These are phyloP conservation scores for Fagopyrum esculentum DNA, from an alignment of 148 eudicot species.

Conservation along the genomic window DNA sequence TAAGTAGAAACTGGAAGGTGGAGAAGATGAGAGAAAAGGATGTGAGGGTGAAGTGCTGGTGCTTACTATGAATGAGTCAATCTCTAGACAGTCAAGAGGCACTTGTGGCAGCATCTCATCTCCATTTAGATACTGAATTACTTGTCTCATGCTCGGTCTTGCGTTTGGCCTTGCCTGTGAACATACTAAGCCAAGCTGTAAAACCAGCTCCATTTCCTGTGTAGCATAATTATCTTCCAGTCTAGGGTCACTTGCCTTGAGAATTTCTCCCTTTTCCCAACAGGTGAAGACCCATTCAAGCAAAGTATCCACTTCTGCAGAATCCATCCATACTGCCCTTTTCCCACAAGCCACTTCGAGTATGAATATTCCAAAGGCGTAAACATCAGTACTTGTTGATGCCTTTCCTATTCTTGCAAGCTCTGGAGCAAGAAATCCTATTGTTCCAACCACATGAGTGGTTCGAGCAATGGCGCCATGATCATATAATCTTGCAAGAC, in stretches of 20 bases:
- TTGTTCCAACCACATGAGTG: constrained; percentile 25
- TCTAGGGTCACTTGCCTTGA: constrained; percentile 20
- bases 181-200: constrained; percentile 22
- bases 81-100: constrained; percentile 9
- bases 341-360: constrained; percentile 23
- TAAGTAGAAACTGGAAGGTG: background rate
- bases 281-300: constrained; percentile 16
- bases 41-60: background rate
- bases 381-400: constrained; percentile 22
- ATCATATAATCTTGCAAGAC: constrained; percentile 23
- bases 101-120: constrained; percentile 12
- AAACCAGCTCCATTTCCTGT: constrained; percentile 19
- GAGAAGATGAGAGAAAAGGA: background rate
- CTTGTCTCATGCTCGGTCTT: constrained; percentile 25
- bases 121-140: constrained; percentile 13
- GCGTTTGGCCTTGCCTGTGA: constrained; percentile 18
- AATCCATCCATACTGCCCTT: constrained; percentile 9
- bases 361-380: constrained; percentile 17
- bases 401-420: constrained; percentile 15
- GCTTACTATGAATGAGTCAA: background rate
- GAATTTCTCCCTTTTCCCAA: constrained; percentile 19
- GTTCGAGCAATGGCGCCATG: constrained; percentile 17
- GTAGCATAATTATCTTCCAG: background rate
- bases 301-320: constrained; percentile 12
- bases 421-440: constrained; percentile 25